Conservation (phyloP, 1,139 yeast species). For the Kazachstania sp. region DNA sequence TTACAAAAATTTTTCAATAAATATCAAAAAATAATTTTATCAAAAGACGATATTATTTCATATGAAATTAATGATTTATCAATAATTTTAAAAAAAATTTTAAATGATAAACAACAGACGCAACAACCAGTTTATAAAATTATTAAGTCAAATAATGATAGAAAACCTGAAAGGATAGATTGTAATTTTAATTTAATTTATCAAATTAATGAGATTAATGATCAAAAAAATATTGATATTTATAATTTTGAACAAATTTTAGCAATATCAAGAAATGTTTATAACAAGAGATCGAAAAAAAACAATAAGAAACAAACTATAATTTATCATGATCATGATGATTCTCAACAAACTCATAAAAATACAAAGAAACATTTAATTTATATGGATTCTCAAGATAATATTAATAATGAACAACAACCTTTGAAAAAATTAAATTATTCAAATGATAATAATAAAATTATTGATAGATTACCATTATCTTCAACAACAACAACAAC, state of each 20-base stretch:
- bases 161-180: conserved; percentile 55
- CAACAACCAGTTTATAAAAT: conserved; percentile 40
- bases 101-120: conserved; percentile 22
- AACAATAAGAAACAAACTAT: too few species aligned
- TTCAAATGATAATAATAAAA: neutral
- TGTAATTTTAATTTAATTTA: conserved; percentile 54
- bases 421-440: conserved; percentile 2
- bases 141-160: conserved; percentile 44
- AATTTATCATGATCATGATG: neutral
- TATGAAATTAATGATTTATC: too few species aligned
- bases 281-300: conserved; percentile 9
- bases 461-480: neutral
- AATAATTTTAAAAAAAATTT: too few species aligned
- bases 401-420: neutral
- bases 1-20: neutral
- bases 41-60: neutral
- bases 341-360: neutral
- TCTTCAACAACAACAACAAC: conserved; percentile 1
- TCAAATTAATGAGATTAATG: conserved; percentile 32
- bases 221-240: conserved; percentile 48
- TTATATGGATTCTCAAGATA: neutral
- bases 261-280: conserved; percentile 38
- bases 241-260: conserved; percentile 55
- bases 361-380: neutral
- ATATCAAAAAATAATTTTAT: neutral